Evolutionary conservation across 805 yeast species (phyloP).

Genomic region (Sugiyamaella mastotermitis): DNA sequence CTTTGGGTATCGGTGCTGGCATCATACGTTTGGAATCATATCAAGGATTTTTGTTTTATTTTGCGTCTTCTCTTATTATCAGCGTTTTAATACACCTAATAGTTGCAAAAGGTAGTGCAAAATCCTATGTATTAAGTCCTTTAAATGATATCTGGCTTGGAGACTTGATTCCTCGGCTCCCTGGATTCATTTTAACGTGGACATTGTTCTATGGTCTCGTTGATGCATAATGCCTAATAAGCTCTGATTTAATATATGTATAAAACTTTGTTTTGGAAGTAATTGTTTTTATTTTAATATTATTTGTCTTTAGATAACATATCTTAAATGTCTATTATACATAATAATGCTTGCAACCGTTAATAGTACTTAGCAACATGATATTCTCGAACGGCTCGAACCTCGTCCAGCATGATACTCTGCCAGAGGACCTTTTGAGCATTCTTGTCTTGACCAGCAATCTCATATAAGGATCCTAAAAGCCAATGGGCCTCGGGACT

Average conservation of each 20-base stretch:
- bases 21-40: conserved; percentile 45
- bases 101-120: conserved; percentile 33
- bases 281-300: no score
- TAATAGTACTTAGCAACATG: conserved; percentile 17
- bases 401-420: conserved; percentile 56
- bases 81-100: conserved; percentile 30
- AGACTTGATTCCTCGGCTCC: conserved; percentile 41
- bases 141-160: conserved; percentile 38
- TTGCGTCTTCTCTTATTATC: conserved; percentile 32
- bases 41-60: conserved; percentile 42
- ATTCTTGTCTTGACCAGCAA: conserved; percentile 43
- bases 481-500: conserved; percentile 66
- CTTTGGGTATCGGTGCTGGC: conserved; percentile 51
- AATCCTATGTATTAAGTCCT: conserved; percentile 36
- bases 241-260: no score
- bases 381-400: conserved; percentile 47
- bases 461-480: conserved; percentile 57
- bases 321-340: no score
- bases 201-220: conserved; percentile 47
- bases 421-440: conserved; percentile 51
- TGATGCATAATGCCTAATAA: conserved; percentile 24
- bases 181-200: conserved; percentile 55
- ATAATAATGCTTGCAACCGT: no score
- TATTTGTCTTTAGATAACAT: no score
- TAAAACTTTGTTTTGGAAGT: no score